These are phyloP conservation scores for Phytophthora pistaciae DNA, from an alignment of 352 stramenopile genomes.

Conservation along the genomic window DNA sequence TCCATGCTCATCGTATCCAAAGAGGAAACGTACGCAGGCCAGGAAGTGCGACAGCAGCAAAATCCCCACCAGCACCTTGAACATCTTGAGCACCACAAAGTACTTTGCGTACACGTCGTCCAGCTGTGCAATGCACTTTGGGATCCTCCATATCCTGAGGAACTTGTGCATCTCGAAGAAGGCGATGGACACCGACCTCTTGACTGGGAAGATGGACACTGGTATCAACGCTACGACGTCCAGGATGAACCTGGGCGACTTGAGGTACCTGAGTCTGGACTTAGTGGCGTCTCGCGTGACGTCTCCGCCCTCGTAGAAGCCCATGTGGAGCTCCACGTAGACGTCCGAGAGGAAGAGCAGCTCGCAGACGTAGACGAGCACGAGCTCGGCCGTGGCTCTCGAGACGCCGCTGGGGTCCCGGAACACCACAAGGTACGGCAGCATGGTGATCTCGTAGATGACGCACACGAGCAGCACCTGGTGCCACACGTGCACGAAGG, in stretches of 20 bases:
- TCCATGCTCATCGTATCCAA: constrained; percentile 57
- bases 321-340: constrained; percentile 74
- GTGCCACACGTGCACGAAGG: constrained; percentile 62
- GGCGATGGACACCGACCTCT: constrained; percentile 25
- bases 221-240: constrained; percentile 59
- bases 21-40: constrained; percentile 65
- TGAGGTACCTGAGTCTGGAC: constrained; percentile 60
- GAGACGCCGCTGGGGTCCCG: constrained; percentile 7
- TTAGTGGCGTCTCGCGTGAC: constrained; percentile 60
- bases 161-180: constrained; percentile 79
- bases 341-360: constrained; percentile 65
- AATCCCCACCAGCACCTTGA: constrained; percentile 64
- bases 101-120: constrained; percentile 69
- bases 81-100: constrained; percentile 73
- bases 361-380: constrained; percentile 61
- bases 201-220: constrained; percentile 44
- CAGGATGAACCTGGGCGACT: constrained; percentile 56
- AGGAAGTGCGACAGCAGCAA: constrained; percentile 65
- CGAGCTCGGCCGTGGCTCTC: constrained; percentile 39
- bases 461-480: constrained; percentile 60
- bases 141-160: constrained; percentile 51
- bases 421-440: constrained; percentile 66
- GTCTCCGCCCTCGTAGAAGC: constrained; percentile 75
- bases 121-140: constrained; percentile 61
- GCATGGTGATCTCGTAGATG: constrained; percentile 63